These are phyloP conservation scores for Crithidia thermophila DNA, from an alignment of 208 protist species.

Conservation along the genomic window DNA sequence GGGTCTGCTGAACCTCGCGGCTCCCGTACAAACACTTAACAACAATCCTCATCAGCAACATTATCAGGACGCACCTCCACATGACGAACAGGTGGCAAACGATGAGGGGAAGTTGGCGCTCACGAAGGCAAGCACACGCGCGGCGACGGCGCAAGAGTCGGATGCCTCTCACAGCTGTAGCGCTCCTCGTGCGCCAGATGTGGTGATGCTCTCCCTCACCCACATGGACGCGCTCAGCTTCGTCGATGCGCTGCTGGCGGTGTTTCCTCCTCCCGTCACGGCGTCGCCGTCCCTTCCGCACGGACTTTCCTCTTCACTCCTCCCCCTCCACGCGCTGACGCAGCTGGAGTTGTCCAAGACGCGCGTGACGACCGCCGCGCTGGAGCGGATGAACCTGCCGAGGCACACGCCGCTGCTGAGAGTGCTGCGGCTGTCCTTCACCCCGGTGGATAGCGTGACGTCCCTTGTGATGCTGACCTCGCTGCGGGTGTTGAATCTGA, in stretches of 20 bases:
- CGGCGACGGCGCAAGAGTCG: not conserved
- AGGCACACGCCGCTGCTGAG: slow-evolving; percentile 9
- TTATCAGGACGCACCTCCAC: too few species aligned
- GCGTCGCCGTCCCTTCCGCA: not conserved
- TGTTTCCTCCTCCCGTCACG: not conserved
- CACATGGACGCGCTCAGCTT: slow-evolving; percentile 14
- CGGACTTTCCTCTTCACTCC: not conserved
- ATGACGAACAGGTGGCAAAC: too few species aligned
- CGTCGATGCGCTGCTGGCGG: not conserved
- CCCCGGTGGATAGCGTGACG: slow-evolving; percentile 3
- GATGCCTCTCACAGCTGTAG: not conserved
- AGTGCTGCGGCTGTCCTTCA: slow-evolving; percentile 5
- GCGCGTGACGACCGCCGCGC: not conserved
- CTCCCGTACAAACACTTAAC: too few species aligned
- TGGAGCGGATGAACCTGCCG: not conserved
- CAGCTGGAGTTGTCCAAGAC: slow-evolving; percentile 8
- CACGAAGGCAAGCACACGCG: too few species aligned
- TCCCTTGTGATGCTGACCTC: not conserved
- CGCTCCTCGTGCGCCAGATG: not conserved
- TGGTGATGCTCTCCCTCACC: slow-evolving; percentile 5
- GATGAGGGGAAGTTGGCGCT: too few species aligned
- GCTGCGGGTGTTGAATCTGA: slow-evolving; percentile 6
- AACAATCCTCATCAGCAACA: too few species aligned
- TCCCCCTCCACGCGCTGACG: not conserved
- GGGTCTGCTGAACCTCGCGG: not conserved